A percentile compares a stretch with the other conserved stretches of the same genome.
Conservation (phyloP, 2,329 filamentous ascomycete genomes). For the Cladosporium sp. region DNA sequence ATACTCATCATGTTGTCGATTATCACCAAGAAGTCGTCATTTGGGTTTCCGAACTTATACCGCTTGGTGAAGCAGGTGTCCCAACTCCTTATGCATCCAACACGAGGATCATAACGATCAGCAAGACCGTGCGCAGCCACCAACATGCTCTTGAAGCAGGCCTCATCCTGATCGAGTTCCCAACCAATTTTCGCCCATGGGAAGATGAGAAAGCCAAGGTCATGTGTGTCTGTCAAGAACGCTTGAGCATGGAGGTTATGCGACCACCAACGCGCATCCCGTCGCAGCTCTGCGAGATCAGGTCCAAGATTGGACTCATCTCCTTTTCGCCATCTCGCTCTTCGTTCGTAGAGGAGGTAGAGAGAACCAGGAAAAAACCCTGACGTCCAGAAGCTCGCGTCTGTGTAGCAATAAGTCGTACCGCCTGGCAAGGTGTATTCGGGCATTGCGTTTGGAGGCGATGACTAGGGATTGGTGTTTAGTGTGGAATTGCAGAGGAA, state of each 20-base stretch:
- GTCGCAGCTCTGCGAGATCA: not conserved
- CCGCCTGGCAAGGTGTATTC: no score
- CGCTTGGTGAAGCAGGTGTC: slow-evolving; percentile 43
- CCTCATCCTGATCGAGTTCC: slow-evolving; percentile 45
- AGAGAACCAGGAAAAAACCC: no score
- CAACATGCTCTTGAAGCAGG: slow-evolving; percentile 45
- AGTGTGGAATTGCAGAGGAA: no score
- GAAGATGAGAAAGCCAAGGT: slow-evolving; percentile 56
- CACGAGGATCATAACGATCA: slow-evolving; percentile 43
- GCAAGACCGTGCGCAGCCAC: slow-evolving; percentile 48
- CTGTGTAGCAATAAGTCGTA: no score
- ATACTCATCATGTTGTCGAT: slow-evolving; percentile 43
- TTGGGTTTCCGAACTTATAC: slow-evolving; percentile 39
- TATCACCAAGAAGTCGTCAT: slow-evolving; percentile 43
- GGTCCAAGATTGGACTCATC: no score
- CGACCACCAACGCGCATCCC: not conserved
- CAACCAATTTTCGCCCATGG: slow-evolving; percentile 51
- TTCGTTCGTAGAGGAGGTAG: no score
- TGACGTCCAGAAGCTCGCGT: no score
- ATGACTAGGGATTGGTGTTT: no score
- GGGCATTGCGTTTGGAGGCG: no score
- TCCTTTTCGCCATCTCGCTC: no score
- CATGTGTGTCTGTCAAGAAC: slow-evolving; percentile 53
- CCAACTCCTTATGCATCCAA: slow-evolving; percentile 52
- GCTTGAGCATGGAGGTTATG: not conserved